Base-by-base conservation (phyloP, 2,329 filamentous ascomycete genomes). In the Claviceps pusilla region DNA sequence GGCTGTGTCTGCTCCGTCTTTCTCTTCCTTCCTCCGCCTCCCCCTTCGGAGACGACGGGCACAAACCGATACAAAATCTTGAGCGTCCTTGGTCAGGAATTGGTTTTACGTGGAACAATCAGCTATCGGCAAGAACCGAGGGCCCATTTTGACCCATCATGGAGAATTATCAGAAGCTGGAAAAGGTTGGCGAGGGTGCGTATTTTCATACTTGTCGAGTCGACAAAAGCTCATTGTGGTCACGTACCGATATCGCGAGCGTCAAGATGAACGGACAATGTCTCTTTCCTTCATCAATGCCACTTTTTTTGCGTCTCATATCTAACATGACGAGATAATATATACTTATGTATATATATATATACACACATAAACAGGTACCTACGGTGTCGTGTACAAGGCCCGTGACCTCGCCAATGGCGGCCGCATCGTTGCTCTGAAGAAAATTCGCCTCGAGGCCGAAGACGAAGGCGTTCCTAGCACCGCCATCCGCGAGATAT, bases 131-230 rank as follows among this genome's bases (percentile, higher is more conserved):
- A 16, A 19, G 33, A 48, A 41, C 35, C 4, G 35, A 11, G 10
- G 19, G 52, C 37, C 19, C 2, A 31, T 19, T 7, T 24, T 37
- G n/a, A n/a, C 19, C 12, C 24, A 31, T 14, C 31, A 95, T 95
- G 89, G 89, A 95, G 71, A 94, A 95, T 73, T 95, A 95, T 71
- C 87, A 95, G 73, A 94, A 94, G 75, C 80, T 95, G 65, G 89
- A 95, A 75, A 95, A 95, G 77, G 89, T 95, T 65, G 89, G 89
- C 71, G 89, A 95, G 80, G 89, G 89, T 93, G 73, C 63, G 79
- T 64, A 58, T 47, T 9, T 45, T 29, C 12, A 24, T 24, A 5
- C 31, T 24, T 24, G 3, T 12, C 35, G 28, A 19, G 24, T 7
- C n/a, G 4, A 16, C 39, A 33, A 16, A 37, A 37, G 16, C 24